Evolutionary conservation across 192 early-diverging fungal species (phyloP).

Genomic region (Geranomyces variabilis): DNA sequence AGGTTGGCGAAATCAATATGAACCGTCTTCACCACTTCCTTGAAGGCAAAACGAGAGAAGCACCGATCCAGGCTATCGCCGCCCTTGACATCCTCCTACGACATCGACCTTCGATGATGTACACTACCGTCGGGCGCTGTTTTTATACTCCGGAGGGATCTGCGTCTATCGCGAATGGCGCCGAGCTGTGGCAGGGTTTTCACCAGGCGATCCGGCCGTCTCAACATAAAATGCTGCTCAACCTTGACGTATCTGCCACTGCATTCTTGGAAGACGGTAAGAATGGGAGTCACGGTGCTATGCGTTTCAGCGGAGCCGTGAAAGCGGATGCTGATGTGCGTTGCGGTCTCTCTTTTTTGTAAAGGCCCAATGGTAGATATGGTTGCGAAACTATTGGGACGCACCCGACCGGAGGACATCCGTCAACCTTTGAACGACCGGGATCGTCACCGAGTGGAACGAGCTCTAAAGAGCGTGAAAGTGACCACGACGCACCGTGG

Average conservation of each 20-base stretch:
- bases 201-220: constrained; percentile 87
- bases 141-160: constrained; percentile 80
- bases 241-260: constrained; percentile 64
- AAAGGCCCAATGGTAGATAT: constrained; percentile 70
- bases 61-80: constrained; percentile 54
- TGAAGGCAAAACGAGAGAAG: constrained; percentile 48
- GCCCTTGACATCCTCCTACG: constrained; percentile 82
- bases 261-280: constrained; percentile 59
- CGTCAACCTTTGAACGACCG: constrained; percentile 49
- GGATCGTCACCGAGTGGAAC: constrained; percentile 52
- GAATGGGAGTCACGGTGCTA: neutral
- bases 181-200: constrained; percentile 92
- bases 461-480: constrained; percentile 50
- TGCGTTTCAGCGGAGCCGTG: neutral
- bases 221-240: constrained; percentile 60
- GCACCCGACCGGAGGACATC: constrained; percentile 52
- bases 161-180: constrained; percentile 66
- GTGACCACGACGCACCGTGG: constrained; percentile 57
- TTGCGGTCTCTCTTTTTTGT: neutral
- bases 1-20: constrained; percentile 70
- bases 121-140: constrained; percentile 81
- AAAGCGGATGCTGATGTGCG: neutral
- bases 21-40: constrained; percentile 48
- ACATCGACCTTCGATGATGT: constrained; percentile 74
- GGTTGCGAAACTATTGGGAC: constrained; percentile 65